These are phyloP conservation scores for Leishmania aethiopica DNA, from an alignment of 208 protist species.

Conservation along the genomic window DNA sequence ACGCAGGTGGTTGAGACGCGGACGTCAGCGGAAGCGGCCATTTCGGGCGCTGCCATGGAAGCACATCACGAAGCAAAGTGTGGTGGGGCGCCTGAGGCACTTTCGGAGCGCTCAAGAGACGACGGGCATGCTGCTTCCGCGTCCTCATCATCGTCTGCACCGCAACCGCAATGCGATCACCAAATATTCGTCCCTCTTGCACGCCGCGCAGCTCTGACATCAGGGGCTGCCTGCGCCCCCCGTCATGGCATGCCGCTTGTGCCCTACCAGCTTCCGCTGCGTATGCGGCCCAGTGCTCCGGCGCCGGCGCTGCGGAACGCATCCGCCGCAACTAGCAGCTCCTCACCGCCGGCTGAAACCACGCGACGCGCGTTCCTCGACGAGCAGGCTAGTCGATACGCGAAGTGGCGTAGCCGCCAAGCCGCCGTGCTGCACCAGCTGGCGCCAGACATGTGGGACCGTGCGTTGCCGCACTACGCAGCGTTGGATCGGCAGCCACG, in stretches of 20 bases:
- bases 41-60: background rate
- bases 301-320: background rate
- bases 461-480: constrained; percentile 36
- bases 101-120: background rate
- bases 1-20: background rate
- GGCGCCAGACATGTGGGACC: constrained; percentile 39
- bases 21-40: background rate
- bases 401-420: constrained; percentile 30
- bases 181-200: background rate
- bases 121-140: background rate
- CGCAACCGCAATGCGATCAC: background rate
- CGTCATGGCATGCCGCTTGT: background rate
- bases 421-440: constrained; percentile 25
- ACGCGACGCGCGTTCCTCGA: constrained; percentile 5
- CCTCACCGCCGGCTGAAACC: background rate
- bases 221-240: background rate
- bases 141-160: background rate
- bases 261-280: constrained; percentile 28
- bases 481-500: constrained; percentile 21
- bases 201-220: background rate
- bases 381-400: constrained; percentile 26
- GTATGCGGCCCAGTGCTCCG: constrained; percentile 3
- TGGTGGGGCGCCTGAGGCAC: background rate
- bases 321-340: background rate
- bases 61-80: background rate